These are phyloP conservation scores for Dichomitus squalens DNA, from an alignment of 1,284 basidiomycete species.

Conservation along the genomic window DNA sequence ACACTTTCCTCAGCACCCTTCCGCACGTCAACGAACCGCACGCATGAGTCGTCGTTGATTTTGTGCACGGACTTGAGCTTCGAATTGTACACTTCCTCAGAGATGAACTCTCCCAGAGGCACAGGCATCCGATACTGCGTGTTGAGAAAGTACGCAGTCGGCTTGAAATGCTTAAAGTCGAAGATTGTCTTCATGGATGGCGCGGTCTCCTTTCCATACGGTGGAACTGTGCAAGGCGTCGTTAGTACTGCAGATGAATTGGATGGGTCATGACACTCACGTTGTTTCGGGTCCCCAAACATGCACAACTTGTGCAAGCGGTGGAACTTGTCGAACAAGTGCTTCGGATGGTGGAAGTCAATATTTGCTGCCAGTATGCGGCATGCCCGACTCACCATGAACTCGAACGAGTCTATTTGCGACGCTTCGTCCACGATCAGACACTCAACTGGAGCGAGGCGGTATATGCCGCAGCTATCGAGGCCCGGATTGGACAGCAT, in stretches of 20 bases:
- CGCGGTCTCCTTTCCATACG: slow-evolving; percentile 45
- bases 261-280: slow-evolving; percentile 35
- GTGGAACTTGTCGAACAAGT: slow-evolving; percentile 38
- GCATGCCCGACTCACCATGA: slow-evolving; percentile 13
- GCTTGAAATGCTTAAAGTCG: slow-evolving; percentile 42
- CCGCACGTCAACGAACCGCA: slow-evolving; percentile 43
- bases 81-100: slow-evolving; percentile 42
- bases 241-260: not conserved
- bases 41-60: slow-evolving; percentile 29
- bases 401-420: slow-evolving; percentile 41
- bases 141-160: slow-evolving; percentile 40
- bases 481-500: slow-evolving; percentile 57
- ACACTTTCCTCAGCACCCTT: slow-evolving; percentile 39
- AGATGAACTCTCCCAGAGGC: slow-evolving; percentile 50
- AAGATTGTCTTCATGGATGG: slow-evolving; percentile 46
- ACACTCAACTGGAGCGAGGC: slow-evolving; percentile 42
- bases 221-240: slow-evolving; percentile 24
- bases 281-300: slow-evolving; percentile 52
- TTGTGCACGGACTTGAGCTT: slow-evolving; percentile 40
- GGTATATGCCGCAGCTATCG: slow-evolving; percentile 18
- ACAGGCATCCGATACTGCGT: slow-evolving; percentile 54
- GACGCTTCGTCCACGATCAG: slow-evolving; percentile 52
- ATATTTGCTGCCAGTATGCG: slow-evolving; percentile 31
- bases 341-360: slow-evolving; percentile 28
- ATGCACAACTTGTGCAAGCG: slow-evolving; percentile 39